phyloP scores from a whole-genome alignment of 2,329 filamentous ascomycete species.

The Phialophora macrospora region DNA sequence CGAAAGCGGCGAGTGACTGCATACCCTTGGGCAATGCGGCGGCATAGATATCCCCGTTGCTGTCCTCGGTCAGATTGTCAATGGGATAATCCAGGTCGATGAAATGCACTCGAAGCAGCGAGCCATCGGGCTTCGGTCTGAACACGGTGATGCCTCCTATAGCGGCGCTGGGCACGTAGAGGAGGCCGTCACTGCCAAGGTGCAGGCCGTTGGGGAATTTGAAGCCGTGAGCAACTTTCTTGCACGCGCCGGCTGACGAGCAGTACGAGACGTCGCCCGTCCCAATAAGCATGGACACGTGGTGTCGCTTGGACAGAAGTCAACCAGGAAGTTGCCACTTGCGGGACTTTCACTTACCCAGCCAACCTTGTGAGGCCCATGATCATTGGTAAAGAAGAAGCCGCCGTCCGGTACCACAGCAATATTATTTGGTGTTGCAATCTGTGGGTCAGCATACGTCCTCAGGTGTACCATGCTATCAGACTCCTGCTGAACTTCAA shows the following conservation, averaged over 20 bases:
- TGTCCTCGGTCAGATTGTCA: conserved; percentile 48
- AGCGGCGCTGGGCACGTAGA: conserved; percentile 44
- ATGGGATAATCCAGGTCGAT: conserved; percentile 43
- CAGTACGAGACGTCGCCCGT: conserved; percentile 40
- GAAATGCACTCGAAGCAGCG: conserved; percentile 27
- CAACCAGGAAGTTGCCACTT: not conserved
- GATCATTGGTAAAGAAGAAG: conserved; percentile 48
- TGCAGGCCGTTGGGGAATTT: conserved; percentile 45
- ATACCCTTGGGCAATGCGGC: conserved; percentile 43
- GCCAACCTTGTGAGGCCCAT: conserved; percentile 42
- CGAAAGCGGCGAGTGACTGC: conserved; percentile 35
- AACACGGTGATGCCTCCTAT: conserved; percentile 40
- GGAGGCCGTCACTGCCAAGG: conserved; percentile 42
- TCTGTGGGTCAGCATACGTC: conserved; percentile 42
- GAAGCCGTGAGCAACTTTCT: conserved; percentile 35
- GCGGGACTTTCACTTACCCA: not conserved
- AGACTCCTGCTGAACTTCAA: conserved; percentile 40
- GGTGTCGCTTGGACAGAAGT: conserved; percentile 28
- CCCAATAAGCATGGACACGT: conserved; percentile 31
- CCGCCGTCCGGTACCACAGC: conserved; percentile 44
- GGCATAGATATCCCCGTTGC: conserved; percentile 45
- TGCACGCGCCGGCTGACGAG: conserved; percentile 28
- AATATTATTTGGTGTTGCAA: conserved; percentile 47
- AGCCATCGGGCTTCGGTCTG: conserved; percentile 25
- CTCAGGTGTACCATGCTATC: conserved; percentile 43